These are phyloP conservation scores for Gossypium thurberi DNA, from an alignment of 345 rosid species.

Conservation along the genomic window DNA sequence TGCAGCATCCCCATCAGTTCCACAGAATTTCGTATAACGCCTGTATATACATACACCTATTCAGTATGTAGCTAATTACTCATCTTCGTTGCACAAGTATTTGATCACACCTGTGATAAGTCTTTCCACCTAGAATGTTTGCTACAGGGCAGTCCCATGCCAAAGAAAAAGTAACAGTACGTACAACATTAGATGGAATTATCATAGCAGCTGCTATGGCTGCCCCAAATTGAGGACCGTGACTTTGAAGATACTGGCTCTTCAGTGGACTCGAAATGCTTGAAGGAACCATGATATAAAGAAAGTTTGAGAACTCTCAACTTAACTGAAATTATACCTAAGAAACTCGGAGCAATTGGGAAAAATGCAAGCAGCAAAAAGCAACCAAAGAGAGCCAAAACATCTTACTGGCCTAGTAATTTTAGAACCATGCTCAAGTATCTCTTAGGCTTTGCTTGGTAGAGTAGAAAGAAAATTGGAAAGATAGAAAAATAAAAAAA, in stretches of 20 bases:
- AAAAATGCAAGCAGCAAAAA: neutral
- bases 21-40: conserved; percentile 84
- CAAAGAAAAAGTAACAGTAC: conserved; percentile 66
- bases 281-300: conserved; percentile 66
- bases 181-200: conserved; percentile 41
- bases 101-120: conserved; percentile 54
- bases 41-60: conserved; percentile 29
- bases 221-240: conserved; percentile 84
- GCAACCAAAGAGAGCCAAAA: neutral
- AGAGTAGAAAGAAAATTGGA: no score
- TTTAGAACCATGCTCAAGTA: neutral
- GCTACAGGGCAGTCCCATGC: conserved; percentile 96
- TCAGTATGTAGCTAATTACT: conserved; percentile 11
- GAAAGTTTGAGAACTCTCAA: conserved; percentile 5
- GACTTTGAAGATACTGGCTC: conserved; percentile 44
- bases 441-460: neutral
- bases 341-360: neutral
- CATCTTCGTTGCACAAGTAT: neutral
- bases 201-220: conserved; percentile 76
- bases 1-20: conserved; percentile 62
- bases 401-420: neutral
- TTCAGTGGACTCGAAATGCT: conserved; percentile 37
- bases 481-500: no score
- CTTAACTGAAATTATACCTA: neutral
- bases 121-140: conserved; percentile 52